Percentiles rank a stretch among this genome's conserved stretches.
These are phyloP conservation scores for Salicornia ramosissima DNA, from an alignment of 148 eudicot species.

Conservation along the genomic window DNA sequence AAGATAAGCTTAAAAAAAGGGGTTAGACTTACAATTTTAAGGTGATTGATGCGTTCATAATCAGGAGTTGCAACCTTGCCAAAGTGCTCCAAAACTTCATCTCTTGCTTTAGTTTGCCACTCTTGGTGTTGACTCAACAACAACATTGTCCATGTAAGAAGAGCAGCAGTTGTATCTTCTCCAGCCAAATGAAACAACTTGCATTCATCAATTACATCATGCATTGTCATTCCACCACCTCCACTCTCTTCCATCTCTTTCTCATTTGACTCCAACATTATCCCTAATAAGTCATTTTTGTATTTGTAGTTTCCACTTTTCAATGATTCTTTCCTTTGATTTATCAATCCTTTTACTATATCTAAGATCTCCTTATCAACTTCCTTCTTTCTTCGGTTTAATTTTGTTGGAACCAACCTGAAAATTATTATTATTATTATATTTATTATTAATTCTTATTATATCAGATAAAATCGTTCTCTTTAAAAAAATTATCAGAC, in stretches of 20 bases:
- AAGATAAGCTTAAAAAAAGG: no score
- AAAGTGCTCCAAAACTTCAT: conserved; percentile 15
- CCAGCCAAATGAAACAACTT: conserved; percentile 24
- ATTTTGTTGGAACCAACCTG: conserved; percentile 5
- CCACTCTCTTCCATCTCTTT: conserved; percentile 3
- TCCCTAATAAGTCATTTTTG: conserved; percentile 20
- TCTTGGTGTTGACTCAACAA: conserved; percentile 17
- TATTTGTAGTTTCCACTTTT: background rate
- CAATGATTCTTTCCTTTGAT: background rate
- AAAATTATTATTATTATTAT: no score
- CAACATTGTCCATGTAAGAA: conserved; percentile 20
- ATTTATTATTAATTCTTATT: no score
- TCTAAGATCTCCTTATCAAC: background rate
- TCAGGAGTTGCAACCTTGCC: conserved; percentile 17
- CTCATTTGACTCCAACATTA: conserved; percentile 20
- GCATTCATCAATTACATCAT: conserved; percentile 21
- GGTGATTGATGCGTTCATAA: conserved; percentile 12
- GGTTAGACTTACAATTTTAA: conserved; percentile 24
- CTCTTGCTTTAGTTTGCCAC: conserved; percentile 25
- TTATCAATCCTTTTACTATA: background rate
- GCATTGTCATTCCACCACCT: background rate
- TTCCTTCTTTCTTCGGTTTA: background rate
- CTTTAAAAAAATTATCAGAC: no score
- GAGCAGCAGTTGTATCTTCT: conserved; percentile 11
- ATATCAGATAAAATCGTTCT: no score